A percentile compares a stretch with the other conserved stretches of the same genome.
phyloP scores from a whole-genome alignment of 805 yeast genomes.

The Saccharomycodes ludwigii region DNA sequence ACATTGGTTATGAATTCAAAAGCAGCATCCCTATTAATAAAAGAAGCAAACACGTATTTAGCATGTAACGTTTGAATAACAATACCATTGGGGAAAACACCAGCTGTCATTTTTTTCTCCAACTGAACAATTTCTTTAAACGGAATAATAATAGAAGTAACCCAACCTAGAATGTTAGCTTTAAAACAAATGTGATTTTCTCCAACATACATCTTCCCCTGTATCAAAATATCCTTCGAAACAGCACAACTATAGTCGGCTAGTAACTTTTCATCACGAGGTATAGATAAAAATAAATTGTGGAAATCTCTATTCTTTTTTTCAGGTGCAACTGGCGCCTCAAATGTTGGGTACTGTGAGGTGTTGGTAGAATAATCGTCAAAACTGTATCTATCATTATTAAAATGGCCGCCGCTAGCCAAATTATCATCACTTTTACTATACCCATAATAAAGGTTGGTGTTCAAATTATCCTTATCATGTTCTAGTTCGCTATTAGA shows the following conservation, averaged over 20 bases:
- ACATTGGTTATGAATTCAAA: slow-evolving; percentile 41
- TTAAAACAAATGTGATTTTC: slow-evolving; percentile 47
- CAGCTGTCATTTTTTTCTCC: slow-evolving; percentile 54
- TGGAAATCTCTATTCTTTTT: slow-evolving; percentile 52
- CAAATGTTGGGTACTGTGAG: not conserved
- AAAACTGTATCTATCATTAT: not conserved
- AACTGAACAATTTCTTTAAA: slow-evolving; percentile 50
- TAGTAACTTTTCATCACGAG: slow-evolving; percentile 38
- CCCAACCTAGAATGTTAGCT: slow-evolving; percentile 57
- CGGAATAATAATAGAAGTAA: slow-evolving; percentile 45
- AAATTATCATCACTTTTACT: no score
- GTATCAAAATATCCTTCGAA: slow-evolving; percentile 52
- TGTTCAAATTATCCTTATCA: not conserved
- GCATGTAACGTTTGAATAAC: slow-evolving; percentile 50
- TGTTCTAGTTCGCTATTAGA: no score
- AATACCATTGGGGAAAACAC: slow-evolving; percentile 59
- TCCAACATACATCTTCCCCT: slow-evolving; percentile 51
- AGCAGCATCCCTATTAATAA: slow-evolving; percentile 44
- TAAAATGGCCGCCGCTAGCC: no score
- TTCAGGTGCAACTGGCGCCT: slow-evolving; percentile 25
- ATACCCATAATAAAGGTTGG: no score
- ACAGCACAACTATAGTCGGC: slow-evolving; percentile 56
- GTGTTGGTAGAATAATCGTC: not conserved
- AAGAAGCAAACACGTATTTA: slow-evolving; percentile 52
- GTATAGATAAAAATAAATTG: slow-evolving; percentile 37